These are phyloP conservation scores for Aspergillus novofumigatus DNA, from an alignment of 2,329 filamentous ascomycete species.

Conservation along the genomic window DNA sequence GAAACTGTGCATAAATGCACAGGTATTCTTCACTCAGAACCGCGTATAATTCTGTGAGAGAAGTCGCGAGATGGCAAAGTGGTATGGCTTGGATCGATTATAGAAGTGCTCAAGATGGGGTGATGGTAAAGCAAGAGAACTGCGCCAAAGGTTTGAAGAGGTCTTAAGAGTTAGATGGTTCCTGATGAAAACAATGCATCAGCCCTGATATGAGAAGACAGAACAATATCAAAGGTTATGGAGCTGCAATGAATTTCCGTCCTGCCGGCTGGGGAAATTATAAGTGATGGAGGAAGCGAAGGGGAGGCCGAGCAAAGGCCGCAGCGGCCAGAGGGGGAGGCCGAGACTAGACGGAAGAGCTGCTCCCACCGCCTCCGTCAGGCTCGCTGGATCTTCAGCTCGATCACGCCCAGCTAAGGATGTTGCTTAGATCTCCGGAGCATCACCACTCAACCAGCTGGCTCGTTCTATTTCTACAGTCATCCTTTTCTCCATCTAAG, in stretches of 20 bases:
- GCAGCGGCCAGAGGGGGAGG: conserved; percentile 17
- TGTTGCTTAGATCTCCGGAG: background rate
- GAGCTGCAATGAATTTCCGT: conserved; percentile 7
- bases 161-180: background rate
- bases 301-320: conserved; percentile 24
- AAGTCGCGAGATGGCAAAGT: conserved; percentile 10
- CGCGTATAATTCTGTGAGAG: background rate
- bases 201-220: background rate
- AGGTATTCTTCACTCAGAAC: conserved; percentile 7
- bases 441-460: conserved; percentile 11
- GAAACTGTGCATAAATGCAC: conserved; percentile 4
- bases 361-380: conserved; percentile 33
- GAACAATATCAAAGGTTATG: conserved; percentile 6
- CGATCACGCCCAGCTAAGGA: background rate
- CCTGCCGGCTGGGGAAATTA: conserved; percentile 9
- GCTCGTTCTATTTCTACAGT: conserved; percentile 2
- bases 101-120: background rate
- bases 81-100: conserved; percentile 10
- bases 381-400: conserved; percentile 17
- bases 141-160: background rate
- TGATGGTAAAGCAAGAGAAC: background rate
- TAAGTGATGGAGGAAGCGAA: conserved; percentile 16
- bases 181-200: background rate
- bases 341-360: conserved; percentile 12
- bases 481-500: conserved; percentile 2